These are phyloP conservation scores for Ceratocystis diversiconidia DNA, from an alignment of 2,329 filamentous ascomycete species.

Conservation along the genomic window DNA sequence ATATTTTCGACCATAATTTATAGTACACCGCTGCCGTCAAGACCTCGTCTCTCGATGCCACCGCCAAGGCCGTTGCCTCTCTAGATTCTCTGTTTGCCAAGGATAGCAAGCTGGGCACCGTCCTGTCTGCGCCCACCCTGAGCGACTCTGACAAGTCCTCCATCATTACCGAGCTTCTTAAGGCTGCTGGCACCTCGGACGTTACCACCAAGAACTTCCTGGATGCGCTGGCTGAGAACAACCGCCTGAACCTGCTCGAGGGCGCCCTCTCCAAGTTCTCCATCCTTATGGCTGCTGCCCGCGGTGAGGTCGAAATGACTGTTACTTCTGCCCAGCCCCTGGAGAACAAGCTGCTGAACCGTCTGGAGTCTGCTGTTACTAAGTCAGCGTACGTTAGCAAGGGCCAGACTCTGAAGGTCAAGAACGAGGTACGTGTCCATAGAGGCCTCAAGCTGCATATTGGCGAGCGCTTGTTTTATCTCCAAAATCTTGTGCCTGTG, in stretches of 20 bases:
- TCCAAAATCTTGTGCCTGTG: background rate
- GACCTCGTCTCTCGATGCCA: conserved; percentile 68
- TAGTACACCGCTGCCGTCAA: conserved; percentile 96
- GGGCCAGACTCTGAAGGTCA: conserved; percentile 97
- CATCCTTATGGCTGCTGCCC: conserved; percentile 73
- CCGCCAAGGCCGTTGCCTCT: conserved; percentile 61
- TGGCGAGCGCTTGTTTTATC: background rate
- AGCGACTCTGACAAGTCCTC: conserved; percentile 63
- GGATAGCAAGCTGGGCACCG: conserved; percentile 63
- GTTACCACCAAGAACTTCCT: conserved; percentile 92
- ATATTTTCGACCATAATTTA: conserved; percentile 18
- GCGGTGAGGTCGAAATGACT: conserved; percentile 83
- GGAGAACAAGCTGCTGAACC: conserved; percentile 70
- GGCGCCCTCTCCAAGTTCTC: conserved; percentile 77
- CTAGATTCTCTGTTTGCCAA: conserved; percentile 61
- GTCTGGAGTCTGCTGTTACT: conserved; percentile 73
- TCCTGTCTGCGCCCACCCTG: conserved; percentile 73
- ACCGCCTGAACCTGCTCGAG: conserved; percentile 71
- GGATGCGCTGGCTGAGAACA: conserved; percentile 82
- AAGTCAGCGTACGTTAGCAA: conserved; percentile 80
- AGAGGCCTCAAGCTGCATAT: background rate
- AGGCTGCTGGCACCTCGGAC: conserved; percentile 60
- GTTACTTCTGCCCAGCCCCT: conserved; percentile 84
- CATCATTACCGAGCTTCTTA: conserved; percentile 77
- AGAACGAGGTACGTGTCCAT: conserved; percentile 54